These are phyloP conservation scores for Candida golubevii DNA, from an alignment of 805 yeast genomes.

Conservation along the genomic window DNA sequence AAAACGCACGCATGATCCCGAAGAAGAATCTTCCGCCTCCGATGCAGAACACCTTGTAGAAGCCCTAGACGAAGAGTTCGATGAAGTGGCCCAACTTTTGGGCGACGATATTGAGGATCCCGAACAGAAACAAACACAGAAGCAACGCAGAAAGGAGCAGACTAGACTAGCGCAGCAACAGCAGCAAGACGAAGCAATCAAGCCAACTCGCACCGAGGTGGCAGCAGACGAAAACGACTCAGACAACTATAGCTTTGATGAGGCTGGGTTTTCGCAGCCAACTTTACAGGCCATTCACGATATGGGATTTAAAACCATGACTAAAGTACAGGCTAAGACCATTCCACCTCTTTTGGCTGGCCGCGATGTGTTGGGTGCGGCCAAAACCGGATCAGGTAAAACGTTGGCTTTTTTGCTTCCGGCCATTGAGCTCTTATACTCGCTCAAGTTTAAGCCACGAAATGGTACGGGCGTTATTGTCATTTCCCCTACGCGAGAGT, in stretches of 20 bases:
- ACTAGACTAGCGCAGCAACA: conserved; percentile 19
- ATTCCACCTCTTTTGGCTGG: conserved; percentile 97
- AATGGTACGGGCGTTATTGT: conserved; percentile 97
- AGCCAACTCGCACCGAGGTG: conserved; percentile 22
- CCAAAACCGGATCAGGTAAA: conserved; percentile 98
- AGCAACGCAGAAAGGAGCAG: conserved; percentile 19
- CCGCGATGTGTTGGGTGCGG: conserved; percentile 97
- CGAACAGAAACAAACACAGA: conserved; percentile 26
- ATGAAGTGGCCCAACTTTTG: conserved; percentile 52
- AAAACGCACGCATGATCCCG: conserved; percentile 29
- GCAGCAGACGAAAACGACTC: conserved; percentile 26
- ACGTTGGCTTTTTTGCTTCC: conserved; percentile 94
- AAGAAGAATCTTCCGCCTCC: conserved; percentile 23
- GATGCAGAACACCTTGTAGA: conserved; percentile 42
- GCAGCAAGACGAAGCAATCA: conserved; percentile 24
- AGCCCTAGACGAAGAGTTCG: conserved; percentile 53
- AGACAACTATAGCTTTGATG: conserved; percentile 32
- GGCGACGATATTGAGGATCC: conserved; percentile 43
- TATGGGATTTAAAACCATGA: conserved; percentile 92
- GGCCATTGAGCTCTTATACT: conserved; percentile 86
- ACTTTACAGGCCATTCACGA: conserved; percentile 75
- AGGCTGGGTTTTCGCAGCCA: conserved; percentile 66
- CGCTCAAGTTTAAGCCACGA: conserved; percentile 92
- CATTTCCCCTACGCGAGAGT: conserved; percentile 95
- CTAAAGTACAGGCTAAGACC: conserved; percentile 91